A percentile compares a stretch with the other conserved stretches of the same genome.
These are phyloP conservation scores for Lactarius vividus DNA, from an alignment of 768 basidiomycete species.

Conservation along the genomic window DNA sequence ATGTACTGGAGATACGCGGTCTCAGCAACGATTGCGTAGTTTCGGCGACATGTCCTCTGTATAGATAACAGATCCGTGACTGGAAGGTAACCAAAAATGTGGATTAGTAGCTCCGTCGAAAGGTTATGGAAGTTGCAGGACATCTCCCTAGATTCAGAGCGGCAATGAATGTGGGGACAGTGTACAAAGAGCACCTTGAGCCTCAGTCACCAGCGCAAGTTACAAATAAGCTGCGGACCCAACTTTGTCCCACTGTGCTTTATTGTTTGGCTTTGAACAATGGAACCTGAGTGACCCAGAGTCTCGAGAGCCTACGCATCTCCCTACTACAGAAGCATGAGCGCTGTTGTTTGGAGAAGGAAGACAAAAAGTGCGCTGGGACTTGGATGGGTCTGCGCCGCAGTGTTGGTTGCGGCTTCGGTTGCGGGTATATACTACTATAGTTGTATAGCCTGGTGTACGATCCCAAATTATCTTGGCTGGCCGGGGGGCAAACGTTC, in stretches of 20 bases:
- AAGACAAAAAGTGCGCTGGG: no score
- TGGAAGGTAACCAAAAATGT: slow-evolving; percentile 13
- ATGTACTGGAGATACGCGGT: slow-evolving; percentile 18
- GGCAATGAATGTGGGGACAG: neutral
- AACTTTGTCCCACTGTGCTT: neutral
- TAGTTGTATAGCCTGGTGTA: no score
- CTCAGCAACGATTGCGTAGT: neutral
- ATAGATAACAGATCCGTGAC: slow-evolving; percentile 10
- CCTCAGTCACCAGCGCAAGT: neutral
- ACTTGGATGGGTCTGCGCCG: no score
- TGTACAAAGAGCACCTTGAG: neutral
- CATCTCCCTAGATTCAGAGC: neutral
- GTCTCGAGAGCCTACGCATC: neutral
- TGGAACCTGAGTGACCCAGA: neutral
- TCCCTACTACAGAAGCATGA: neutral
- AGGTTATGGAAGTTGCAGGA: slow-evolving; percentile 5
- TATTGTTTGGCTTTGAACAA: neutral
- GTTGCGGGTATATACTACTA: no score
- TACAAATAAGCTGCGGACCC: neutral
- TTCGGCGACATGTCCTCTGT: slow-evolving; percentile 11
- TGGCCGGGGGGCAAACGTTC: no score
- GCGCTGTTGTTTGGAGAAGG: neutral
- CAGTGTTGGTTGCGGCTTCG: no score
- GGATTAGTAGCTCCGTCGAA: slow-evolving; percentile 18
- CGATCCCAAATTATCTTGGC: no score